Evolutionary conservation across 306 rosid genomes (phyloP).

Genomic region (Fragaria nilgerrensis): DNA sequence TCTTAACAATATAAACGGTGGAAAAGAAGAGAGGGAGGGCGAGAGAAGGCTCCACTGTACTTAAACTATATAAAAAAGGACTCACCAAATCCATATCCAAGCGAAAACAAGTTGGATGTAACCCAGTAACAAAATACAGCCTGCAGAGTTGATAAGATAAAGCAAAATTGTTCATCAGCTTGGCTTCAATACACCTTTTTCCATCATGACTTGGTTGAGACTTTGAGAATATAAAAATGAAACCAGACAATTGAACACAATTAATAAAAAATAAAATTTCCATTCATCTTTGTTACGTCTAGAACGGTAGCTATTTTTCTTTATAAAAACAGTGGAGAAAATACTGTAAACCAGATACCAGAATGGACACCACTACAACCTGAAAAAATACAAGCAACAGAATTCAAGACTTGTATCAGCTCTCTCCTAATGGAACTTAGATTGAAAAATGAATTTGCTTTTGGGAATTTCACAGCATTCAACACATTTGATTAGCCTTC

Average conservation of each 20-base stretch:
- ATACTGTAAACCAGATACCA: not conserved
- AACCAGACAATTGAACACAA: not conserved
- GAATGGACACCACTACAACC: not conserved
- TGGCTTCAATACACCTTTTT: not conserved
- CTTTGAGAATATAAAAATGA: not conserved
- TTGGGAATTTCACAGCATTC: not conserved
- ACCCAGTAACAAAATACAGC: constrained; percentile 95
- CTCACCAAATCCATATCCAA: constrained; percentile 75
- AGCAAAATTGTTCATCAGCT: constrained; percentile 20
- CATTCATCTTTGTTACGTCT: not conserved
- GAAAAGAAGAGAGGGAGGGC: not conserved
- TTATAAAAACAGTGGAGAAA: not conserved
- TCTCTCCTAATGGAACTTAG: not conserved
- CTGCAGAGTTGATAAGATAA: constrained; percentile 47
- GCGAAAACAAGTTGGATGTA: constrained; percentile 80
- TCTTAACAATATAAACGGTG: not conserved
- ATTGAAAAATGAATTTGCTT: not conserved
- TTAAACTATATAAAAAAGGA: constrained; percentile 18
- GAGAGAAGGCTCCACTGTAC: constrained; percentile 17
- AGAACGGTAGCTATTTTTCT: not conserved
- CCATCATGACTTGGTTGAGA: not conserved
- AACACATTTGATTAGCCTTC: not conserved
- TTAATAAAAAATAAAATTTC: not conserved
- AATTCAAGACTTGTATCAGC: not conserved
- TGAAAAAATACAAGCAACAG: not conserved